Evolutionary conservation across 306 rosid species (phyloP).

Genomic region (Sesbania bispinosa): DNA sequence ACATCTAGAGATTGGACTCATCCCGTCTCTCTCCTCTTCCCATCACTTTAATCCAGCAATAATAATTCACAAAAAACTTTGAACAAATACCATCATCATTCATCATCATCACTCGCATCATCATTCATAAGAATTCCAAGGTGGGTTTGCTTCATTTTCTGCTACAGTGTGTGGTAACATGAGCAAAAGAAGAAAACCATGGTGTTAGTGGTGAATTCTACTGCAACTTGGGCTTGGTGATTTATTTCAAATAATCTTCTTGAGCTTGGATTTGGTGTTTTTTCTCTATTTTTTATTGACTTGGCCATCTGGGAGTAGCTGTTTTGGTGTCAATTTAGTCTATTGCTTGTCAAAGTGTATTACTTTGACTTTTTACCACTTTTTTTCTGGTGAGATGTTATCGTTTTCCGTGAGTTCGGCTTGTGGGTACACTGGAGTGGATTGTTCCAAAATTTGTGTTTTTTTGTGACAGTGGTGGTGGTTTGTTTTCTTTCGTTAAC

Average conservation of each 20-base stretch:
- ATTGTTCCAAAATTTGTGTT: constrained; percentile 18
- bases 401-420: constrained; percentile 20
- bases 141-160: constrained; percentile 36
- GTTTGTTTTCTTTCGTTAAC: not conserved
- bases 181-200: not conserved
- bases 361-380: constrained; percentile 32
- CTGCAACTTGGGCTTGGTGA: not conserved
- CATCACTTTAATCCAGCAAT: constrained; percentile 20
- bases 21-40: constrained; percentile 8
- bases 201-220: not conserved
- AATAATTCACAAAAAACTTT: not conserved
- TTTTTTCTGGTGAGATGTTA: not conserved
- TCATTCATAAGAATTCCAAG: constrained; percentile 19
- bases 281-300: not conserved
- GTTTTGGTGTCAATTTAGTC: constrained; percentile 25
- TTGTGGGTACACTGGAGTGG: constrained; percentile 7
- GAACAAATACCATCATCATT: constrained; percentile 16
- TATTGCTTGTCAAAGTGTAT: constrained; percentile 8
- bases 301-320: not conserved
- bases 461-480: not conserved
- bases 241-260: not conserved
- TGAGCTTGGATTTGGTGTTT: constrained; percentile 8
- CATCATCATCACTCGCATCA: constrained; percentile 23
- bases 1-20: constrained; percentile 42
- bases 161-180: not conserved